These are phyloP conservation scores for Gossypium australe DNA, from an alignment of 345 rosid species.

Conservation along the genomic window DNA sequence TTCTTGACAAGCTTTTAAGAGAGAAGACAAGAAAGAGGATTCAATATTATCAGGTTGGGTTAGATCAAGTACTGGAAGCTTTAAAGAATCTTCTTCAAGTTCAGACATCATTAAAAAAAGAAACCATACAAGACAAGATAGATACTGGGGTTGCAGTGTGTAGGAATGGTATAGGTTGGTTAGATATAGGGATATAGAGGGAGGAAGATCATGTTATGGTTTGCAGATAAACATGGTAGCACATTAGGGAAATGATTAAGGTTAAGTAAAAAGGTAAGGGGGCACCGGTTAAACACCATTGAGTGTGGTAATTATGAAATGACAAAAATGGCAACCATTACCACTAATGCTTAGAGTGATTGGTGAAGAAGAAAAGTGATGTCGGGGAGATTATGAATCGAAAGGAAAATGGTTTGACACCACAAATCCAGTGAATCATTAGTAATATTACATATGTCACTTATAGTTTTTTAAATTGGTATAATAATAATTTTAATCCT, in stretches of 20 bases:
- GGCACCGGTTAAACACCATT: slow-evolving; percentile 19
- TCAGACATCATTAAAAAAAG: slow-evolving; percentile 37
- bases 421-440: slow-evolving; percentile 20
- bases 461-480: too few species aligned
- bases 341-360: background rate
- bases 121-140: background rate
- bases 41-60: slow-evolving; percentile 32
- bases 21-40: slow-evolving; percentile 35
- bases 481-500: too few species aligned
- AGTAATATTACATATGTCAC: background rate
- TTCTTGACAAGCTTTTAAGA: slow-evolving; percentile 57
- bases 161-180: slow-evolving; percentile 4
- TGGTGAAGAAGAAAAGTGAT: slow-evolving; percentile 2
- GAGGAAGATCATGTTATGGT: background rate
- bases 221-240: background rate
- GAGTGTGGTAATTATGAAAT: slow-evolving; percentile 16
- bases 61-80: slow-evolving; percentile 68
- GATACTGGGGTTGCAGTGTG: background rate
- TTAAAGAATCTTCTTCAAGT: slow-evolving; percentile 25
- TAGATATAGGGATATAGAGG: slow-evolving; percentile 1
- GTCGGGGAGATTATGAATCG: slow-evolving; percentile 1
- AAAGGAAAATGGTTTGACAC: slow-evolving; percentile 18
- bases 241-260: slow-evolving; percentile 13
- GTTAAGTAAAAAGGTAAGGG: background rate
- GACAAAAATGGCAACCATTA: slow-evolving; percentile 2